Evolutionary conservation across 805 yeast species (phyloP).

Genomic region (Kodamaea jinghongensis): DNA sequence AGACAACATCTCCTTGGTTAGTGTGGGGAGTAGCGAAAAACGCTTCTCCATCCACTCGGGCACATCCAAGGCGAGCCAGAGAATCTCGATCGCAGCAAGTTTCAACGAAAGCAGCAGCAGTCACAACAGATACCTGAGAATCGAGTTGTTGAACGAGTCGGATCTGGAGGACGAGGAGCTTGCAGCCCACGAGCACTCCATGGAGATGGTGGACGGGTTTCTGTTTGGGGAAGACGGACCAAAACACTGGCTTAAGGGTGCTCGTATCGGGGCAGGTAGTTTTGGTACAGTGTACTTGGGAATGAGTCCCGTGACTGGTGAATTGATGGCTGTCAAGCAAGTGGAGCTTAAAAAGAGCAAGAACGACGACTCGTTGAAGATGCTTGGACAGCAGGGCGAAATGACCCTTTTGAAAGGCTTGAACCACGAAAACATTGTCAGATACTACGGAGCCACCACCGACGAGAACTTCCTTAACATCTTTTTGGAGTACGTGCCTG

Average conservation of each 20-base stretch:
- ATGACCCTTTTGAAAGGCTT: slow-evolving; percentile 72
- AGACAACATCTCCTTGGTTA: slow-evolving; percentile 14
- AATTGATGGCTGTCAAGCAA: slow-evolving; percentile 95
- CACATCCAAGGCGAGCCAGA: slow-evolving; percentile 12
- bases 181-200: slow-evolving; percentile 24
- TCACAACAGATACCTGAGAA: slow-evolving; percentile 40
- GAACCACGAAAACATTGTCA: slow-evolving; percentile 89
- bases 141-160: slow-evolving; percentile 45
- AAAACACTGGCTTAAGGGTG: slow-evolving; percentile 87
- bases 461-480: slow-evolving; percentile 74
- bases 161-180: slow-evolving; percentile 23
- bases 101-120: slow-evolving; percentile 22
- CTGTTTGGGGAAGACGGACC: slow-evolving; percentile 55
- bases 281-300: slow-evolving; percentile 94
- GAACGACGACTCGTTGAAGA: slow-evolving; percentile 35
- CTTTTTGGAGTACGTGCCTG: slow-evolving; percentile 50
- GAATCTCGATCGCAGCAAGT: slow-evolving; percentile 29
- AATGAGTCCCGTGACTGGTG: slow-evolving; percentile 89
- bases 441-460: slow-evolving; percentile 83
- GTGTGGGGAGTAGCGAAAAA: slow-evolving; percentile 18
- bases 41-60: slow-evolving; percentile 10
- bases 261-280: slow-evolving; percentile 90
- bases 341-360: slow-evolving; percentile 57
- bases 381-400: slow-evolving; percentile 84
- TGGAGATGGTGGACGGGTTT: slow-evolving; percentile 39